phyloP scores from a whole-genome alignment of 257 asterid species.

The Nicotiana tabacum region DNA sequence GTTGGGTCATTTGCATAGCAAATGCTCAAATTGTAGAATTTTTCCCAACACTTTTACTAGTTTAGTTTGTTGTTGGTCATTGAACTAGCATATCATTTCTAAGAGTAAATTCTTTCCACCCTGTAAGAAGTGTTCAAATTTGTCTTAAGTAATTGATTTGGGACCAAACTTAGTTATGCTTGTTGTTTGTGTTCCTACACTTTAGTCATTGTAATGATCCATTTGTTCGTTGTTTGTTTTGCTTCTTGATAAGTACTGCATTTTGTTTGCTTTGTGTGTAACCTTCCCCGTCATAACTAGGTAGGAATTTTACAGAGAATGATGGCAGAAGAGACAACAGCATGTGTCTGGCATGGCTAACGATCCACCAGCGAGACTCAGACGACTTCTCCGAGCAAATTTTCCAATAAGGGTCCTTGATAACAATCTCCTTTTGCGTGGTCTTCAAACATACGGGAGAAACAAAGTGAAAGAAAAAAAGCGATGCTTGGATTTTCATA shows the following conservation, averaged over 20 bases:
- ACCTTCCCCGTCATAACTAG: neutral
- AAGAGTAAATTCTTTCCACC: neutral
- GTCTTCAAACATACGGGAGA: neutral
- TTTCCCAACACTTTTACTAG: neutral
- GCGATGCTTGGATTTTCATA: conserved; percentile 77
- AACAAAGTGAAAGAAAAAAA: neutral
- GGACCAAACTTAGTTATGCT: neutral
- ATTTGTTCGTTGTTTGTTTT: neutral
- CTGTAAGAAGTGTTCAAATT: neutral
- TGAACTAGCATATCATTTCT: neutral
- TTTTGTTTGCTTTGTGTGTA: neutral
- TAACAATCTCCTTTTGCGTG: neutral
- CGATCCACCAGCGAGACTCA: neutral
- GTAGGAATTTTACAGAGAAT: neutral
- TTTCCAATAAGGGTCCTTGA: neutral
- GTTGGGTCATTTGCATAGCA: neutral
- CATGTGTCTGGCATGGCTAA: neutral
- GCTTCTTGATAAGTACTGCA: neutral
- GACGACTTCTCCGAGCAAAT: neutral
- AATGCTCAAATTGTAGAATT: neutral
- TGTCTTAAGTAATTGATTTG: neutral
- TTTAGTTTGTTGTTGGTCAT: neutral
- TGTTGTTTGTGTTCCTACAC: neutral
- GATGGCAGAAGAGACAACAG: neutral
- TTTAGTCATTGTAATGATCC: neutral